Evolutionary conservation across 768 basidiomycete genomes (phyloP), one percentile per base, ranked within the genome.

Genomic region (Candolleomyces eurysporus): DNA sequence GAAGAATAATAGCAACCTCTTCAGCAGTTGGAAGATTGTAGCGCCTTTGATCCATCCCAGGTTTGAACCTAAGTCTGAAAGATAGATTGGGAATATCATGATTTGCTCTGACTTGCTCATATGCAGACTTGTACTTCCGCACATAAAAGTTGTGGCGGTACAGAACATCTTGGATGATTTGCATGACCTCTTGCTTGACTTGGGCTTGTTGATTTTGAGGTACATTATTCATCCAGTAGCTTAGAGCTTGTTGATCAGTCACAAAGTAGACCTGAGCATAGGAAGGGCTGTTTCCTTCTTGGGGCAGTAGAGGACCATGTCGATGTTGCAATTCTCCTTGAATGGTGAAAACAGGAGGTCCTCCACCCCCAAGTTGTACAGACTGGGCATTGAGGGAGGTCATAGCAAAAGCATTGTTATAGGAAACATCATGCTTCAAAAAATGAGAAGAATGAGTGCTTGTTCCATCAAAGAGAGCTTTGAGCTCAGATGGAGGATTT

Each of bases 11-110:
- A 48, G 77, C 78, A 61, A 83, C 42, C 19, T 65, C 58, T 39
- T 65, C 67, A 1, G 75, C 70, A 48, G 74, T 77, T 3, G 82
- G 81, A 0, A 78, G 60, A 64, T 84, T 83, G 53, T 84, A 81
- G 13, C 72, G 59, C 6, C 76, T 65, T 0, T 51, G 66, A 69
- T 82, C 79, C 46, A 57, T 46, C 21, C 59, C 60, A 57, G 67
- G 61, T 13, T 36, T 43, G 40, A 71, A 11, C 4, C 63, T 61
- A 13, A 70, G 64, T 13, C 66, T 31, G 26, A 46, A 26, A 13
- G 9, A 51, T 6, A 30, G 4, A 22, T 45, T 21, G 13, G 57
- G 40, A 52, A 32, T 52, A 26, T 52, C 50, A 52, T 19, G 50
- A 52, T 52, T 22, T 52, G 22, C 50, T 9, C 22, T 10, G 19